These are phyloP conservation scores for Lathyrus oleraceus DNA, from an alignment of 306 rosid species.

Conservation along the genomic window DNA sequence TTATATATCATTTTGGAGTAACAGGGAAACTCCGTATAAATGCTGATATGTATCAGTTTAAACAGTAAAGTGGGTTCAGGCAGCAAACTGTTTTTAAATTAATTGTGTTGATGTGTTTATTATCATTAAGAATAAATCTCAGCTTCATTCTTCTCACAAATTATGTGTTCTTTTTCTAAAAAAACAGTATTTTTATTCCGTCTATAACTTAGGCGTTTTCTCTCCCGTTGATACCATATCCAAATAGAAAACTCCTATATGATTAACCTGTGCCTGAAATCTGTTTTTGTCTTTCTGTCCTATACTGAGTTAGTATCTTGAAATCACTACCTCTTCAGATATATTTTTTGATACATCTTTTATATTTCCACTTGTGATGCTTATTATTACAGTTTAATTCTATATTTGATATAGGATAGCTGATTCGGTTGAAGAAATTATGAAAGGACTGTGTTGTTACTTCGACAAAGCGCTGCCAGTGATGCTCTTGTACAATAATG, in stretches of 20 bases:
- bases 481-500: slow-evolving; percentile 76
- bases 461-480: slow-evolving; percentile 84
- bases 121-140: slow-evolving; percentile 13
- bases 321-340: slow-evolving; percentile 8
- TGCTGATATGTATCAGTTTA: slow-evolving; percentile 14
- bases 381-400: slow-evolving; percentile 13
- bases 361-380: slow-evolving; percentile 10
- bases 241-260: slow-evolving; percentile 16
- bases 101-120: slow-evolving; percentile 1
- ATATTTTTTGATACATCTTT: neutral
- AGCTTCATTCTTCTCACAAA: neutral
- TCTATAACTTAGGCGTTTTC: slow-evolving; percentile 5
- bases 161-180: neutral
- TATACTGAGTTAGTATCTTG: slow-evolving; percentile 14
- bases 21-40: neutral
- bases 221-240: neutral
- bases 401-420: slow-evolving; percentile 50
- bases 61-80: neutral
- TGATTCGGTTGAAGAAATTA: slow-evolving; percentile 60
- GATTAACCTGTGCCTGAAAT: slow-evolving; percentile 14
- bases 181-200: neutral
- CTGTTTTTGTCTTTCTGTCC: neutral
- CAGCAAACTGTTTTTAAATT: neutral
- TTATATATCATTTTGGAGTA: slow-evolving; percentile 3
- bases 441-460: slow-evolving; percentile 72